Evolutionary conservation across 202 grass and related monocot species (phyloP).

Genomic region (Dendrocalamus latiflorus): DNA sequence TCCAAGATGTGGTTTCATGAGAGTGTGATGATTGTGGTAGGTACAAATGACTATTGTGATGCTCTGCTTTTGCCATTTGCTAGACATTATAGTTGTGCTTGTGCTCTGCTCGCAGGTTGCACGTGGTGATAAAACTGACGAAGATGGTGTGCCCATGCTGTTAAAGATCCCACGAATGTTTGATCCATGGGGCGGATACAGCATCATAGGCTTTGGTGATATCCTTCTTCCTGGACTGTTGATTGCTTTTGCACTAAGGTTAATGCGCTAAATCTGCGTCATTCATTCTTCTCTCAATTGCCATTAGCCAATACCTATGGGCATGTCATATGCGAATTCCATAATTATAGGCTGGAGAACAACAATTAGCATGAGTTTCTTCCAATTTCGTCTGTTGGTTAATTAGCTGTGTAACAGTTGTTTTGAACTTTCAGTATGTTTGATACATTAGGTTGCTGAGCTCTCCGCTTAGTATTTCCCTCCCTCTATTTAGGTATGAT

Average conservation of each 20-base stretch:
- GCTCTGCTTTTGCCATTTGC: neutral
- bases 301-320: neutral
- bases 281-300: neutral
- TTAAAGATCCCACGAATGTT: conserved; percentile 95
- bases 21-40: conserved; percentile 99
- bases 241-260: conserved; percentile 95
- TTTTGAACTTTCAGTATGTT: neutral
- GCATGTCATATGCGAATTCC: too few species aligned
- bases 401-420: neutral
- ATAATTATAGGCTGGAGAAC: too few species aligned
- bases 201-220: conserved; percentile 97
- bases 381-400: too few species aligned
- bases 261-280: neutral
- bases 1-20: conserved; percentile 97
- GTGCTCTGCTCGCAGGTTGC: conserved; percentile 59
- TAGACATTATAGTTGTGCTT: conserved; percentile 6
- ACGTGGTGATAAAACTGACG: conserved; percentile 89
- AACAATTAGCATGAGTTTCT: too few species aligned
- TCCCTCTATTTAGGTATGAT: conserved; percentile 80
- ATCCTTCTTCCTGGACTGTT: conserved; percentile 95
- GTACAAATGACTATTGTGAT: conserved; percentile 11
- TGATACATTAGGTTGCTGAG: too few species aligned
- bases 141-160: conserved; percentile 98
- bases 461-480: too few species aligned
- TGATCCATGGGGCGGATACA: conserved; percentile 98